Evolutionary conservation across 2,329 filamentous ascomycete genomes (phyloP), one percentile per base, ranked within the genome.

Genomic region (Monosporascus sp.): DNA sequence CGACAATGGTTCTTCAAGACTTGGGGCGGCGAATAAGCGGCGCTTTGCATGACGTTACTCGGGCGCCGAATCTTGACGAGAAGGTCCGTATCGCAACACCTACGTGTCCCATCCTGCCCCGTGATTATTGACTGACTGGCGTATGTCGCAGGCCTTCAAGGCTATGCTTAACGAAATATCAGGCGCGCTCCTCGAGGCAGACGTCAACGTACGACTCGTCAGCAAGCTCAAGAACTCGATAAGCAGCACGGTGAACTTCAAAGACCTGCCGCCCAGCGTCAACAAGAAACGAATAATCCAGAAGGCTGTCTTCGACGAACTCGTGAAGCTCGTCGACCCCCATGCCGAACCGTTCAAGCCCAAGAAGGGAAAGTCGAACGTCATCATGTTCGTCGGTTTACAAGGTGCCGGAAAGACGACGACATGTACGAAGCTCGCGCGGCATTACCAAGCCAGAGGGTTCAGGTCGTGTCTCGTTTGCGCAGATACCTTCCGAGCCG

Each of bases 201-300:
- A 99, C 66, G 94, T 99, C 68, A 99, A 97, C 71, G 90, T 99
- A 61, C 88, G 89, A 66, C 89, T 99, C 50, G 94, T 99, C 56
- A 86, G 89, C 66, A 86, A 87, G 64, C 85, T 99, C 48, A 91
- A 93, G 62, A 96, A 95, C 72, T 95, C 92, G 36, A 97, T 99
- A 70, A 91, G 91, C 69, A 76, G 82, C 55, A 83, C 87, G 34
- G 94, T 99, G 73, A 96, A 97, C 76, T 96, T 99, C 77, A 91
- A 94, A 70, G 91, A 96, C 57, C 82, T 97, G 17, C 89, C 91
- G 4, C 84, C 91, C 27, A 89, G 88, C 61, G 91, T 95, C 60
- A 99, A 97, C 80, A 99, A 97, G 83, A 97, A 97, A 76, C 90
- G 93, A 61, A 78, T 99, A 56, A 97, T 99, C 68, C 94, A 99